Evolutionary conservation across 2,329 filamentous ascomycete genomes (phyloP), one percentile per base, ranked within the genome.

Genomic region (Macrophomina pseudophaseolina): DNA sequence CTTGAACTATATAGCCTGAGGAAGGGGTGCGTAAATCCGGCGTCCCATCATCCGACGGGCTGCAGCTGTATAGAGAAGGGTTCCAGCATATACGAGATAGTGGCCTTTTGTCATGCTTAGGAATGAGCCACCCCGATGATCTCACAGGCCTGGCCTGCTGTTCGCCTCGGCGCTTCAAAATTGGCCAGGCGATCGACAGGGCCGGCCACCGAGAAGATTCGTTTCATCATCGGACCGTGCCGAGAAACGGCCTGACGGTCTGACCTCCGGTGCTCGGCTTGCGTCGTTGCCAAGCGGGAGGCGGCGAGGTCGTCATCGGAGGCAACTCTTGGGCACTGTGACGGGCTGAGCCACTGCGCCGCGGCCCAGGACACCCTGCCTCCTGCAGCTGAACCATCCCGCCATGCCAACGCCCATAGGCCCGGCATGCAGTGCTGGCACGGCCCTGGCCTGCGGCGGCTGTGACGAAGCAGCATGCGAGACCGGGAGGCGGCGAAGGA

Each of bases 201-300:
- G 38, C 44, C 40, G 30, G 28, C 28, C 56, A 32, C 56, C 58
- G 58, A 62, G 30, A 38, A 49, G 58, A 12, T 32, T 40, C 58
- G 58, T 62, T 62, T 62, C 58, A 62, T 38, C 58, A 49, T 49
- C 58, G 58, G 58, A 62, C 58, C 58, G 58, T 62, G 58, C 58
- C 58, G 58, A 62, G 44, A 59, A 49, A 62, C 58, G 42, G 58
- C 58, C 32, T 38, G 32, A 54, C 33, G 52, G 52, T 23, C 30
- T n/a, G 12, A 28, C 58, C 42, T 62, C 58, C 44, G 58, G 42
- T 49, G 30, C 58, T 62, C 58, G 58, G 58, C 58, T 35, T 62
- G 44, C 58, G 44, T 62, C 40, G 58, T 23, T 44, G 58, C 44
- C 58, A 62, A 62, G 58, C 33, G 14, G n/a, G 7, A 11, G 28